Conservation (phyloP, 163 green algal genomes). For the Volvox carteri region DNA sequence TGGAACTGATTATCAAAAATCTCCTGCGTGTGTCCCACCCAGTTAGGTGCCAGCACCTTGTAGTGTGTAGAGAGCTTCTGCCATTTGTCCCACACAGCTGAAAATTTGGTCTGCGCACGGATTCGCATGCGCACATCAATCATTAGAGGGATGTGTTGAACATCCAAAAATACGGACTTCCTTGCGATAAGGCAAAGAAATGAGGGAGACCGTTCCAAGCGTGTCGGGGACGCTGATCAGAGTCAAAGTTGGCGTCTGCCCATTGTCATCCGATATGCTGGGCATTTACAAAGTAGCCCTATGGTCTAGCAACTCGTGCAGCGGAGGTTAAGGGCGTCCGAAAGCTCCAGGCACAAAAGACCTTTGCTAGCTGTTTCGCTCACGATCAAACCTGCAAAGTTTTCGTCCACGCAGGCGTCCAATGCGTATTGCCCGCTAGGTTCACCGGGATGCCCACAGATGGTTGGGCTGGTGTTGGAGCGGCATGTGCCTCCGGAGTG, state of each 20-base stretch:
- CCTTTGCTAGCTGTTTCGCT: background rate
- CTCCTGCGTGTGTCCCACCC: constrained; percentile 25
- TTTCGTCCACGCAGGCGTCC: constrained; percentile 29
- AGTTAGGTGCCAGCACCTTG: constrained; percentile 23
- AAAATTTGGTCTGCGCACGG: constrained; percentile 21
- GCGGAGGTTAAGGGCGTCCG: too few species aligned
- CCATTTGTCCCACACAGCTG: constrained; percentile 36
- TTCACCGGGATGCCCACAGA: background rate
- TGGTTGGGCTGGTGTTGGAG: background rate
- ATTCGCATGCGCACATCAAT: background rate
- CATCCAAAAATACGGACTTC: too few species aligned
- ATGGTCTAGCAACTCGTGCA: too few species aligned
- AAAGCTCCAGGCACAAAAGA: background rate
- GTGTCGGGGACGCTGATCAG: too few species aligned
- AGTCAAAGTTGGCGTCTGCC: too few species aligned
- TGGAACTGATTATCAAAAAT: constrained; percentile 42
- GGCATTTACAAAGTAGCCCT: too few species aligned
- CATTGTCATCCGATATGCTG: background rate
- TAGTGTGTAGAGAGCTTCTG: constrained; percentile 45
- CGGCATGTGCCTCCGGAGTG: background rate
- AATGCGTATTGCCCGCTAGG: background rate
- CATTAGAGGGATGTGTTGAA: too few species aligned
- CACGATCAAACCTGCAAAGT: constrained; percentile 26
- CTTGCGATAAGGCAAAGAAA: too few species aligned
- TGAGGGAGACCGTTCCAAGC: too few species aligned